A percentile compares a stretch with the other conserved stretches of the same genome.
Conservation (phyloP, 176 grass and related monocot genomes). For the Phoenix roebelenii region DNA sequence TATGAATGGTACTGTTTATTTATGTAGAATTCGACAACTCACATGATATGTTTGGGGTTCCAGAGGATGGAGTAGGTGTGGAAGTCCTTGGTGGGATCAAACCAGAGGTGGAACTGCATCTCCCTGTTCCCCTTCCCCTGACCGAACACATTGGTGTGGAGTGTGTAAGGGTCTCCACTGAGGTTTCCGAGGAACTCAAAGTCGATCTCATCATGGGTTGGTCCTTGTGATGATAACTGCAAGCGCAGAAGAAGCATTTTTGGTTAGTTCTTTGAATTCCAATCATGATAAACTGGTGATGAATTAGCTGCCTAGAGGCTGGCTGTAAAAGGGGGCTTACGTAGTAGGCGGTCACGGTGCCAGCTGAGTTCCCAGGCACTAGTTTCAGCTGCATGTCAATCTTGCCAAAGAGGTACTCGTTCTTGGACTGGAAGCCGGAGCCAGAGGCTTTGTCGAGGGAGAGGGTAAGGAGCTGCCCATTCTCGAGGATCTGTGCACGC, state of each 20-base stretch:
- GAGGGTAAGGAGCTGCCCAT: conserved; percentile 49
- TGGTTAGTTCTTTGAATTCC: too few species aligned
- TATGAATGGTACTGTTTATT: too few species aligned
- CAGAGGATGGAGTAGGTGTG: conserved; percentile 89
- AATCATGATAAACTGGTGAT: too few species aligned
- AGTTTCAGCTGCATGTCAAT: conserved; percentile 90
- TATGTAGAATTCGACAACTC: not conserved
- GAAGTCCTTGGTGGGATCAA: conserved; percentile 75
- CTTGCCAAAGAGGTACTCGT: conserved; percentile 82
- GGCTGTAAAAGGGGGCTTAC: conserved; percentile 4
- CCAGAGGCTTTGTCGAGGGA: conserved; percentile 59
- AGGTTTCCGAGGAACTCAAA: conserved; percentile 85
- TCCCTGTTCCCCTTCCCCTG: conserved; percentile 67
- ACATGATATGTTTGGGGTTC: conserved; percentile 90
- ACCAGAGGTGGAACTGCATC: conserved; percentile 88
- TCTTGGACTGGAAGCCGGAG: conserved; percentile 75
- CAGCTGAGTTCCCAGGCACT: conserved; percentile 73
- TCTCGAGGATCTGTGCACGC: conserved; percentile 44
- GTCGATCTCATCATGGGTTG: conserved; percentile 77
- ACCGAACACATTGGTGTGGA: conserved; percentile 87
- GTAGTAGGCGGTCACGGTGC: conserved; percentile 86
- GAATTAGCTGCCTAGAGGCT: too few species aligned
- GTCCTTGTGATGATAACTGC: conserved; percentile 66
- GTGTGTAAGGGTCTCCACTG: conserved; percentile 57
- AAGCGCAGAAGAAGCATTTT: not conserved